Evolutionary conservation across 2,329 filamentous ascomycete species (phyloP).

Genomic region (Dothiorella sarmentorum): DNA sequence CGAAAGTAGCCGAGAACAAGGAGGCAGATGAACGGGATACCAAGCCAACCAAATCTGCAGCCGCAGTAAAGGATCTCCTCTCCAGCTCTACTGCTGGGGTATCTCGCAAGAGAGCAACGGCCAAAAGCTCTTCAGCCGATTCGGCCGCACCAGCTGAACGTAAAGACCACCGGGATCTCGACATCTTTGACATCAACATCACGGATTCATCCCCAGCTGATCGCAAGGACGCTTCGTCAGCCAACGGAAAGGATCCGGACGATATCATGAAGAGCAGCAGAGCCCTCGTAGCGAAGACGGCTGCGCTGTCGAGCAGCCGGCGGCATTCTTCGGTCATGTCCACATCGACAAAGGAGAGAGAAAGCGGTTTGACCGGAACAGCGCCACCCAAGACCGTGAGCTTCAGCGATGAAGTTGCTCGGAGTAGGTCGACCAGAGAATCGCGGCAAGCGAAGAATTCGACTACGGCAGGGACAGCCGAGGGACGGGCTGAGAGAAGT

Average conservation of each 20-base stretch:
- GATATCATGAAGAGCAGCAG: slow-evolving; percentile 28
- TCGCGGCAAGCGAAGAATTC: slow-evolving; percentile 20
- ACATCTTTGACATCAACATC: slow-evolving; percentile 35
- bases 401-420: slow-evolving; percentile 22
- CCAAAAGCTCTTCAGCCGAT: slow-evolving; percentile 9
- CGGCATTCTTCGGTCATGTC: slow-evolving; percentile 33
- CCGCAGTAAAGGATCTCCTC: slow-evolving; percentile 29
- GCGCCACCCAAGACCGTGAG: slow-evolving; percentile 24
- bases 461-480: slow-evolving; percentile 1
- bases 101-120: slow-evolving; percentile 24
- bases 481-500: slow-evolving; percentile 33
- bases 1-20: slow-evolving; percentile 21
- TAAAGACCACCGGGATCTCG: slow-evolving; percentile 29
- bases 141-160: slow-evolving; percentile 20
- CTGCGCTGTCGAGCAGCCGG: slow-evolving; percentile 20
- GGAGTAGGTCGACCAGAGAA: slow-evolving; percentile 15
- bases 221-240: slow-evolving; percentile 22
- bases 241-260: slow-evolving; percentile 7
- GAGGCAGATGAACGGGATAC: slow-evolving; percentile 3
- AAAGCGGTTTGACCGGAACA: slow-evolving; percentile 19
- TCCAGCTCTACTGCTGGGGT: slow-evolving; percentile 29
- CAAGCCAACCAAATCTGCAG: slow-evolving; percentile 30
- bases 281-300: slow-evolving; percentile 29
- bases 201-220: slow-evolving; percentile 31
- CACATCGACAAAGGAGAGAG: slow-evolving; percentile 18